Evolutionary conservation across 2,329 filamentous ascomycete genomes (phyloP).

Genomic region (Verticillium klebahnii): DNA sequence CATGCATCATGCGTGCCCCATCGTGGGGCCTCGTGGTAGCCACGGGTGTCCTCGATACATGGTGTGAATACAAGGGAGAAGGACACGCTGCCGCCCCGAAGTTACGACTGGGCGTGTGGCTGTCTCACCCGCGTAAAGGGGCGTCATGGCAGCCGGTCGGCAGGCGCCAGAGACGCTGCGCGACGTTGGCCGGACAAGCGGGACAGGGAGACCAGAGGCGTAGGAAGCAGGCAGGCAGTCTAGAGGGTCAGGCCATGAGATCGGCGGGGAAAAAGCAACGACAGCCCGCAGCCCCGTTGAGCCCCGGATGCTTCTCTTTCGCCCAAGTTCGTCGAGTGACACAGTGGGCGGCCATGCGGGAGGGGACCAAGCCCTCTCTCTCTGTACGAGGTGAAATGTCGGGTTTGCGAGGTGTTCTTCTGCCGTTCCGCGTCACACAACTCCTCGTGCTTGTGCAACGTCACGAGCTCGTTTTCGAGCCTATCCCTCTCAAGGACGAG

Average conservation of each 20-base stretch:
- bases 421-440: background rate
- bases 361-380: background rate
- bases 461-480: background rate
- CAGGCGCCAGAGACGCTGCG: background rate
- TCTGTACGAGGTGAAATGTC: slow-evolving; percentile 8
- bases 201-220: too few species aligned
- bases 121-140: too few species aligned
- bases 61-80: too few species aligned
- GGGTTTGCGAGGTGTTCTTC: slow-evolving; percentile 3
- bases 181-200: background rate
- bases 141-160: background rate
- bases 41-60: too few species aligned
- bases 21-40: too few species aligned
- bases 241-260: too few species aligned
- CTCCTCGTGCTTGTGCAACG: background rate
- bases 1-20: too few species aligned
- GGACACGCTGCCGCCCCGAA: too few species aligned
- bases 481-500: slow-evolving; percentile 1
- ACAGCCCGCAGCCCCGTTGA: background rate
- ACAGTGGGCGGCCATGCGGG: background rate
- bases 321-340: background rate
- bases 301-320: background rate
- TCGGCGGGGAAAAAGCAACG: background rate
- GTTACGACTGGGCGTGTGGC: too few species aligned
- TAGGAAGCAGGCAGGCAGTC: too few species aligned